phyloP scores from a whole-genome alignment of 2,329 filamentous ascomycete species.

The Aureobasidium sp. region DNA sequence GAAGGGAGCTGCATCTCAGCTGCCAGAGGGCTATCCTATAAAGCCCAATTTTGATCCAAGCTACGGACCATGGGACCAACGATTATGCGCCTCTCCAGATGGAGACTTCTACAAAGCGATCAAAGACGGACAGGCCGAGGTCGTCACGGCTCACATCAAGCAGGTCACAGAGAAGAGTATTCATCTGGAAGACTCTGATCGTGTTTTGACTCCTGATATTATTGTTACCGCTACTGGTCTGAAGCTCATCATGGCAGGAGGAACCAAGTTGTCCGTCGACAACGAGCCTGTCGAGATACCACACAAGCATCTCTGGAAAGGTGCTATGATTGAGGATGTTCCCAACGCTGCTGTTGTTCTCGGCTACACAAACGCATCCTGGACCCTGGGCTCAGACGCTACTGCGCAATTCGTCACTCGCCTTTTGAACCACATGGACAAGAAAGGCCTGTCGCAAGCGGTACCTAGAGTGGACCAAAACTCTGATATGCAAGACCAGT shows the following conservation, averaged over 20 bases:
- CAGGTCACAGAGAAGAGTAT: slow-evolving; percentile 45
- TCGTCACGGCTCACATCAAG: slow-evolving; percentile 52
- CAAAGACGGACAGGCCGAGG: slow-evolving; percentile 42
- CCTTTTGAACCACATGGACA: slow-evolving; percentile 45
- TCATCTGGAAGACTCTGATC: slow-evolving; percentile 36
- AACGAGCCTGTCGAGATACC: slow-evolving; percentile 39
- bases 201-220: slow-evolving; percentile 49
- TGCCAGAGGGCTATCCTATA: slow-evolving; percentile 40
- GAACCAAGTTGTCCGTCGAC: slow-evolving; percentile 47
- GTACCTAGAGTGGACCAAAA: slow-evolving; percentile 39
- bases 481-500: slow-evolving; percentile 33
- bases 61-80: slow-evolving; percentile 59
- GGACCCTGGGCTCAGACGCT: slow-evolving; percentile 56
- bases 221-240: slow-evolving; percentile 62
- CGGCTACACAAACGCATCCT: slow-evolving; percentile 55
- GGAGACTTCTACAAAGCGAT: slow-evolving; percentile 53
- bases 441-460: slow-evolving; percentile 36
- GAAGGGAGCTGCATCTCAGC: slow-evolving; percentile 37
- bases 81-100: slow-evolving; percentile 62
- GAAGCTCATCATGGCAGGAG: slow-evolving; percentile 49
- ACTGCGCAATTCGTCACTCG: slow-evolving; percentile 45
- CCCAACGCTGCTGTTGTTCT: slow-evolving; percentile 54
- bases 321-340: slow-evolving; percentile 54
- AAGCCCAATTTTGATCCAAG: slow-evolving; percentile 42
- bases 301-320: slow-evolving; percentile 53